Evolutionary conservation across 805 yeast species (phyloP).

Genomic region (Candida argentea): DNA sequence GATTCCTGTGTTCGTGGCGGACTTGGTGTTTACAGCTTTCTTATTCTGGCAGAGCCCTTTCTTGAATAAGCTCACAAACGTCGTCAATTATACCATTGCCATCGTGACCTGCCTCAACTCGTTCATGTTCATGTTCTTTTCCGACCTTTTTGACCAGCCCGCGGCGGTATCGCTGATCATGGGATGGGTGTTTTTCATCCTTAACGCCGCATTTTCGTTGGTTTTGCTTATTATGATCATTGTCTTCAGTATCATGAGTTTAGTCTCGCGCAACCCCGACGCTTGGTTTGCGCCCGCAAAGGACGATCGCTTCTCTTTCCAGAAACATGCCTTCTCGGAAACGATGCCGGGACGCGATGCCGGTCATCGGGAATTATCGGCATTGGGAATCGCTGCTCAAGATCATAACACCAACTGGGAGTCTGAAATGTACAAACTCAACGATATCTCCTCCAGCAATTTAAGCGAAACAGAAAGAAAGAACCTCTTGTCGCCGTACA

Average conservation of each 20-base stretch:
- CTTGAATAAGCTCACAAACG: slow-evolving; percentile 74
- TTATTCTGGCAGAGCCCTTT: slow-evolving; percentile 64
- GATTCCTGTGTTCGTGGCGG: slow-evolving; percentile 64
- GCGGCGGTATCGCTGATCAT: slow-evolving; percentile 70
- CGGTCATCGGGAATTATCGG: slow-evolving; percentile 23
- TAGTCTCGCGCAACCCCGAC: slow-evolving; percentile 79
- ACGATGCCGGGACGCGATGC: slow-evolving; percentile 8
- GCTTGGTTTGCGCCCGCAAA: slow-evolving; percentile 79
- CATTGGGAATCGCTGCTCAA: slow-evolving; percentile 73
- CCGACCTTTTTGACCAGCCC: slow-evolving; percentile 74
- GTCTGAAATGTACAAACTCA: slow-evolving; percentile 45
- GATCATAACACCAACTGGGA: slow-evolving; percentile 75
- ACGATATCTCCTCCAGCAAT: slow-evolving; percentile 16
- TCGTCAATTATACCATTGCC: slow-evolving; percentile 61
- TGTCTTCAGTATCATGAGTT: slow-evolving; percentile 49
- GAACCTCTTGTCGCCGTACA: slow-evolving; percentile 3
- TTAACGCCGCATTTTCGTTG: slow-evolving; percentile 83
- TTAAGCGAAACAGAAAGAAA: slow-evolving; percentile 4
- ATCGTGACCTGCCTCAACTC: slow-evolving; percentile 72
- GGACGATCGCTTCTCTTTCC: slow-evolving; percentile 91
- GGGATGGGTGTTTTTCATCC: slow-evolving; percentile 85
- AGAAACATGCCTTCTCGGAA: slow-evolving; percentile 27
- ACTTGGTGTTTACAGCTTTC: slow-evolving; percentile 55
- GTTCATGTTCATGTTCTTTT: slow-evolving; percentile 75
- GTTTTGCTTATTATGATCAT: slow-evolving; percentile 62